These are phyloP conservation scores for Rusavskia elegans DNA, from an alignment of 495 filamentous ascomycete genomes.

Conservation along the genomic window DNA sequence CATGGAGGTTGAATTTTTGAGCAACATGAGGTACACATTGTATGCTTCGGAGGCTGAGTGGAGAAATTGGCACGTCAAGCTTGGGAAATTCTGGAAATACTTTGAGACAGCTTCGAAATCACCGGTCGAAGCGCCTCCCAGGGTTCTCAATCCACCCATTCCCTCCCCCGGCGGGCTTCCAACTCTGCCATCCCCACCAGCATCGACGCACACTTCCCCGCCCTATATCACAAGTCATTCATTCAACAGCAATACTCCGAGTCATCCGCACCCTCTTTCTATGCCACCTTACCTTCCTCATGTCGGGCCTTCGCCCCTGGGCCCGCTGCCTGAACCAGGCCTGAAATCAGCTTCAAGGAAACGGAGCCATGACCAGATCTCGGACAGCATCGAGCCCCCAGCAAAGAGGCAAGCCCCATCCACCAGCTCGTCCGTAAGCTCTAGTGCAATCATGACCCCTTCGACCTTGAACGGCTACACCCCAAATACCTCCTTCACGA, in stretches of 20 bases:
- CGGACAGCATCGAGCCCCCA: constrained; percentile 41
- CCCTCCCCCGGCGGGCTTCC: constrained; percentile 15
- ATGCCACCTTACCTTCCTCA: constrained; percentile 22
- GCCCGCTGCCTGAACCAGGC: constrained; percentile 29
- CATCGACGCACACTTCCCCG: constrained; percentile 27
- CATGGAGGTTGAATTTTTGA: constrained; percentile 99
- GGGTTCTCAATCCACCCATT: constrained; percentile 5
- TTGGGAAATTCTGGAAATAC: constrained; percentile 65
- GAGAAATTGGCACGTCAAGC: constrained; percentile 67
- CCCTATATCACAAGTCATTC: constrained; percentile 17
- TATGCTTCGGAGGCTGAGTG: constrained; percentile 71
- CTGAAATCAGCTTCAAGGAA: constrained; percentile 38
- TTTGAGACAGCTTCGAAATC: constrained; percentile 47
- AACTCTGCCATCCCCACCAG: constrained; percentile 39
- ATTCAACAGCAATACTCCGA: constrained; percentile 7
- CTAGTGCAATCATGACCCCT: constrained; percentile 19
- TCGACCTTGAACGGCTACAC: constrained; percentile 20
- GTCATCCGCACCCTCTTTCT: constrained; percentile 20
- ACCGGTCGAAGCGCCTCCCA: constrained; percentile 7
- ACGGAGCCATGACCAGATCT: constrained; percentile 48
- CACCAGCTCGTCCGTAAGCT: constrained; percentile 16
- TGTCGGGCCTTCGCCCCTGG: constrained; percentile 35
- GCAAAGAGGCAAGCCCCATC: constrained; percentile 40
- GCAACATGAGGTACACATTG: constrained; percentile 93
- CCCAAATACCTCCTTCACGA: constrained; percentile 1